phyloP scores from a whole-genome alignment of 73 alveolate genomes.

The Paraurostyla sp. region DNA sequence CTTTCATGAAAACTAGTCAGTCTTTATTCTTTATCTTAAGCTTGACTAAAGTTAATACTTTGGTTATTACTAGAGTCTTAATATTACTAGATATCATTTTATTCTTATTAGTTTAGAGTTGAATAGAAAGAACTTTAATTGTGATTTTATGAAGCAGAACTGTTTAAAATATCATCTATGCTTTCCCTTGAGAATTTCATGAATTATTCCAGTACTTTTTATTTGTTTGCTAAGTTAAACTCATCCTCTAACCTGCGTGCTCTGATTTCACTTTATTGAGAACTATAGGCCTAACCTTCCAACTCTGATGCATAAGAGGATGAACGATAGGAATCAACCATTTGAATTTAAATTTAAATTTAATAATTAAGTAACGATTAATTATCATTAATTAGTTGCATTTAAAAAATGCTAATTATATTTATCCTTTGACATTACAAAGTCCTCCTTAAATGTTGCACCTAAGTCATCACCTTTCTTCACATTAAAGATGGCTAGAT shows the following conservation, averaged over 20 bases:
- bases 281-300: background rate
- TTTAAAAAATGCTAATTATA: too few relatives aligned
- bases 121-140: constrained; percentile 6
- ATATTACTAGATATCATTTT: background rate
- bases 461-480: background rate
- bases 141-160: background rate
- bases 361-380: too few relatives aligned
- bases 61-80: background rate
- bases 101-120: background rate
- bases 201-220: background rate
- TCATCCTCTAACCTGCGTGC: background rate
- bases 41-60: background rate
- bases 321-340: constrained; percentile 3
- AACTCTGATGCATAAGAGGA: background rate
- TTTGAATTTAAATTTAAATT: background rate
- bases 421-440: background rate
- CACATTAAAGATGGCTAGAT: background rate
- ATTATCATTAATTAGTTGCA: too few relatives aligned
- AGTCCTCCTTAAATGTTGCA: background rate
- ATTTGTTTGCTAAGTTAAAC: constrained; percentile 17
- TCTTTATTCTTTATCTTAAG: background rate
- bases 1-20: constrained; percentile 8
- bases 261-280: constrained; percentile 21
- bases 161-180: constrained; percentile 15
- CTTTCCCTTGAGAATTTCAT: background rate